Evolutionary conservation across 345 rosid genomes (phyloP).

Genomic region (Sonneratia alba): DNA sequence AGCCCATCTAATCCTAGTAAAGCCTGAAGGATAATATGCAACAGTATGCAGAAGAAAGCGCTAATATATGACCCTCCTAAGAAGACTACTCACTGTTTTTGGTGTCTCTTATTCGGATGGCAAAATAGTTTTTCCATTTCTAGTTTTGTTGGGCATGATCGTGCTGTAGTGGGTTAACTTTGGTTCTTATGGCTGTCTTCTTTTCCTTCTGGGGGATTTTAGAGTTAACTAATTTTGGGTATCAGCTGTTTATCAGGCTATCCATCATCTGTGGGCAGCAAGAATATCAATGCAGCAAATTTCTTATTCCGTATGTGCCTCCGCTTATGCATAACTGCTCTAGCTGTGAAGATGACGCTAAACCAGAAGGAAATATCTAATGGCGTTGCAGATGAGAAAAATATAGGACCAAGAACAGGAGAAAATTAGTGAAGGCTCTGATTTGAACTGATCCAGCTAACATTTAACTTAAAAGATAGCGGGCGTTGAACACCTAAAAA

Average conservation of each 20-base stretch:
- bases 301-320: no score
- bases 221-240: background rate
- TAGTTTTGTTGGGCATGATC: background rate
- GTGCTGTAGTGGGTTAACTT: background rate
- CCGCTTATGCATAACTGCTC: no score
- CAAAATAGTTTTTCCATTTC: background rate
- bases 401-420: no score
- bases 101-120: background rate
- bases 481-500: no score
- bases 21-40: slow-evolving; percentile 15
- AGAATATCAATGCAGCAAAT: no score
- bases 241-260: background rate
- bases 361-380: no score
- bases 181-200: background rate
- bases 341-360: no score
- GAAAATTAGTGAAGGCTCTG: no score
- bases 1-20: slow-evolving; percentile 36
- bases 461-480: no score
- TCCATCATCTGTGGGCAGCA: no score
- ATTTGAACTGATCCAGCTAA: no score
- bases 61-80: background rate
- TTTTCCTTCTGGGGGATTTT: background rate
- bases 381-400: no score
- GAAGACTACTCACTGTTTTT: background rate
- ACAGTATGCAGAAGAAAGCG: background rate